Evolutionary conservation across 768 basidiomycete species (phyloP).

Genomic region (Collybia sp.): DNA sequence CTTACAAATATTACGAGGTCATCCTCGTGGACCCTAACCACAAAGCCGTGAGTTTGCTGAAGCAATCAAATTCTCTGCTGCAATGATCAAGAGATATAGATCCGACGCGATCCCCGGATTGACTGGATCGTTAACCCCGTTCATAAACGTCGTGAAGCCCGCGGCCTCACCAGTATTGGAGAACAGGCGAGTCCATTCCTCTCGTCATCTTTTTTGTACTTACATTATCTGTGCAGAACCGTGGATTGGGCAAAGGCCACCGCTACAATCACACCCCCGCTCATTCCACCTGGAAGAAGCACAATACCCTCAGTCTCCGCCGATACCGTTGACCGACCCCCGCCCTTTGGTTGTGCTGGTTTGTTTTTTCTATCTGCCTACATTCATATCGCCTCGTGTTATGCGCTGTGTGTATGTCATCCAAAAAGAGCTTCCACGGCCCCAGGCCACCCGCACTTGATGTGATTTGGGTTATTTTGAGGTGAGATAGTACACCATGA

Average conservation of each 20-base stretch:
- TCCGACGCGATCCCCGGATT: slow-evolving; percentile 95
- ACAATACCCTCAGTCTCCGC: slow-evolving; percentile 95
- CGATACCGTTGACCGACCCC: slow-evolving; percentile 68
- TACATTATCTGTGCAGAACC: slow-evolving; percentile 55
- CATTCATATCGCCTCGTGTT: slow-evolving; percentile 16
- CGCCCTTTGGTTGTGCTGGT: slow-evolving; percentile 4
- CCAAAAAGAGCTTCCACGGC: slow-evolving; percentile 10
- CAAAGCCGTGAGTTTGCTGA: slow-evolving; percentile 60
- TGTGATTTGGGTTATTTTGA: too few species aligned
- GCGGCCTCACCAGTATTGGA: slow-evolving; percentile 94
- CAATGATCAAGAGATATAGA: slow-evolving; percentile 35
- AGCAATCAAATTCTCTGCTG: too few species aligned
- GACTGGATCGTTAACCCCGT: slow-evolving; percentile 99
- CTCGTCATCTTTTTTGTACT: slow-evolving; percentile 3
- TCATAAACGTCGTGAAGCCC: slow-evolving; percentile 97
- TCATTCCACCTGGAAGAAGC: slow-evolving; percentile 91
- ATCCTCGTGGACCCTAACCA: slow-evolving; percentile 95
- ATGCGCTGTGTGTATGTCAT: slow-evolving; percentile 17
- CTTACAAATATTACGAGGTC: slow-evolving; percentile 99
- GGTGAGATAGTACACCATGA: background rate
- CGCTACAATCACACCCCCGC: slow-evolving; percentile 91
- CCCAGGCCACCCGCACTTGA: too few species aligned
- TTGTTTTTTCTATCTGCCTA: slow-evolving; percentile 14
- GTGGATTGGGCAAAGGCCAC: slow-evolving; percentile 95
- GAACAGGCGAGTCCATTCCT: slow-evolving; percentile 66